Percentiles rank a stretch among this genome's conserved stretches.
Evolutionary conservation across 108 stramenopile genomes (phyloP).

Genomic region (Fragilaria crotonensis): DNA sequence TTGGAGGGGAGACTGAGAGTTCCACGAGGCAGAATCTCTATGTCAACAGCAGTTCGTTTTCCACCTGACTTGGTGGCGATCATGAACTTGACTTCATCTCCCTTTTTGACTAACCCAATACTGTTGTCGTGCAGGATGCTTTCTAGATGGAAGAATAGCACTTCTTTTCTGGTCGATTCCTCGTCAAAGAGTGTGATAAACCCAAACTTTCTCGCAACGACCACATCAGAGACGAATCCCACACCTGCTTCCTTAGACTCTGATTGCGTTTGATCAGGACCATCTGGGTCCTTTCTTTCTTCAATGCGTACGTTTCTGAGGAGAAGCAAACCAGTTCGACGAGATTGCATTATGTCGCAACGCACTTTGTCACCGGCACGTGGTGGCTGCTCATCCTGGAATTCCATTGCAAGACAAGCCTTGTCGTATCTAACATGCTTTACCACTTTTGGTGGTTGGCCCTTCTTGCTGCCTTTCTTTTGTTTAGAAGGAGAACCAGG

Average conservation of each 20-base stretch:
- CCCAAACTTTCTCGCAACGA: slow-evolving; percentile 57
- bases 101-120: slow-evolving; percentile 28
- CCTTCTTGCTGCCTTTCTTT: slow-evolving; percentile 3
- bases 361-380: slow-evolving; percentile 45
- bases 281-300: slow-evolving; percentile 25
- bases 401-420: slow-evolving; percentile 29
- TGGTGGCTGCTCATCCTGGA: slow-evolving; percentile 38
- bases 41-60: slow-evolving; percentile 51
- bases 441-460: slow-evolving; percentile 22
- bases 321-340: slow-evolving; percentile 33
- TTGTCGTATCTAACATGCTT: slow-evolving; percentile 34
- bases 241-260: slow-evolving; percentile 17
- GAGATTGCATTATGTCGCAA: slow-evolving; percentile 48
- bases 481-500: neutral
- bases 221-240: slow-evolving; percentile 67
- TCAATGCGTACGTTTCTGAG: slow-evolving; percentile 49
- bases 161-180: slow-evolving; percentile 44
- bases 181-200: slow-evolving; percentile 71
- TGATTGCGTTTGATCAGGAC: slow-evolving; percentile 2
- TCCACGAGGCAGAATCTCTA: slow-evolving; percentile 48
- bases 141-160: slow-evolving; percentile 53
- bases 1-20: slow-evolving; percentile 41
- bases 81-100: slow-evolving; percentile 71
- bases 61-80: slow-evolving; percentile 49
- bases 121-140: slow-evolving; percentile 4